Evolutionary conservation across 129 eudicot species (phyloP).

Genomic region (Chrysanthemum seticuspe): DNA sequence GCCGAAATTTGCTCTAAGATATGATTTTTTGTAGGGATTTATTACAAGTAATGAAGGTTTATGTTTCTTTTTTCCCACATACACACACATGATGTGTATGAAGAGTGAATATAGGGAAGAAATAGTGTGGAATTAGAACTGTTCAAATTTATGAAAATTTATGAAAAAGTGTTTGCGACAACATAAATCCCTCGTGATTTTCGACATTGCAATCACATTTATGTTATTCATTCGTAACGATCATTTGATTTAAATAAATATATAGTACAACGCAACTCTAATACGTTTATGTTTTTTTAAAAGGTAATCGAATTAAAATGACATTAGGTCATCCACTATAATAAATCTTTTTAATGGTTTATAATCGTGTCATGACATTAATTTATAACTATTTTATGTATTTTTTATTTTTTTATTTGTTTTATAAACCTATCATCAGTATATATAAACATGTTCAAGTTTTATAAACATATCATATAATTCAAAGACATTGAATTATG

Average conservation of each 20-base stretch:
- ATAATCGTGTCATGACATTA: too few relatives aligned
- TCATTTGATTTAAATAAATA: not conserved
- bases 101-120: conserved; percentile 12
- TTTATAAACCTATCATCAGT: too few relatives aligned
- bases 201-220: not conserved
- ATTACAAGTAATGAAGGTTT: conserved; percentile 19
- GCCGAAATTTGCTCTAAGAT: conserved; percentile 27
- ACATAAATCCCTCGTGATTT: not conserved
- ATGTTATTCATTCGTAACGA: not conserved
- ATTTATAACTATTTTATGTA: too few relatives aligned
- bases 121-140: conserved; percentile 22
- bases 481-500: too few relatives aligned
- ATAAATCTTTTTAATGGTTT: too few relatives aligned
- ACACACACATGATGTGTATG: conserved; percentile 23
- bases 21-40: conserved; percentile 28
- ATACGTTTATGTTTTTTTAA: too few relatives aligned
- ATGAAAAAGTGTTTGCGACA: conserved; percentile 11
- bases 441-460: too few relatives aligned
- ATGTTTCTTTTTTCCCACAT: conserved; percentile 8
- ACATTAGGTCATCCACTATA: too few relatives aligned
- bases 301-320: too few relatives aligned
- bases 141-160: conserved; percentile 17
- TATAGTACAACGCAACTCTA: too few relatives aligned
- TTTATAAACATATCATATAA: too few relatives aligned
- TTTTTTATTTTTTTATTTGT: too few relatives aligned